Conservation (phyloP, 2,329 filamentous ascomycete genomes). For the Cyphellophora attinorum region DNA sequence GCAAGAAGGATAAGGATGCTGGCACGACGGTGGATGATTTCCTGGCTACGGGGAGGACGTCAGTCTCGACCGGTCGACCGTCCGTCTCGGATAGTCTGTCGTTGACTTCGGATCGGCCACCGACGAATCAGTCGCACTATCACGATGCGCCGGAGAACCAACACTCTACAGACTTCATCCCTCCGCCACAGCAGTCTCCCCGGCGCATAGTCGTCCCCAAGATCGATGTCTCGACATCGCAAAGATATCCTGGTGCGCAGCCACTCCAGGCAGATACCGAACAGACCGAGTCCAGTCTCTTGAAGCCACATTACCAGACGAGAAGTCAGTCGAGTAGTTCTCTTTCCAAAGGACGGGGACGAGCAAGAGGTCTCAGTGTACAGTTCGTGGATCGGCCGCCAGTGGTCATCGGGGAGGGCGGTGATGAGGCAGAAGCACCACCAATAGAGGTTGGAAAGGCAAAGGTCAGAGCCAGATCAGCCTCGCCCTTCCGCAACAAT, state of each 20-base stretch:
- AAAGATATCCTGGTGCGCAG: constrained; percentile 23
- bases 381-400: constrained; percentile 64
- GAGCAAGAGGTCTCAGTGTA: constrained; percentile 62
- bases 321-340: constrained; percentile 19
- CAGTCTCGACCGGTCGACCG: constrained; percentile 9
- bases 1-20: constrained; percentile 11
- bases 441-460: constrained; percentile 56
- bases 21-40: constrained; percentile 16
- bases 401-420: constrained; percentile 81
- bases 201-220: constrained; percentile 23
- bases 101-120: constrained; percentile 11
- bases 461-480: constrained; percentile 15
- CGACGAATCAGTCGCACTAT: constrained; percentile 14
- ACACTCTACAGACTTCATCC: constrained; percentile 1
- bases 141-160: not conserved
- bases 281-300: constrained; percentile 7
- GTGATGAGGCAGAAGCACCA: constrained; percentile 71
- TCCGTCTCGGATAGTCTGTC: constrained; percentile 2
- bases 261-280: constrained; percentile 7
- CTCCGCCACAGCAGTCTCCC: constrained; percentile 17
- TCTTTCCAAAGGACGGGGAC: constrained; percentile 25
- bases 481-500: constrained; percentile 10
- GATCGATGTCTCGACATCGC: constrained; percentile 24
- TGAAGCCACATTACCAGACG: constrained; percentile 11
- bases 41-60: constrained; percentile 14